Evolutionary conservation across 306 rosid species (phyloP).

Genomic region (Argentina anserina): DNA sequence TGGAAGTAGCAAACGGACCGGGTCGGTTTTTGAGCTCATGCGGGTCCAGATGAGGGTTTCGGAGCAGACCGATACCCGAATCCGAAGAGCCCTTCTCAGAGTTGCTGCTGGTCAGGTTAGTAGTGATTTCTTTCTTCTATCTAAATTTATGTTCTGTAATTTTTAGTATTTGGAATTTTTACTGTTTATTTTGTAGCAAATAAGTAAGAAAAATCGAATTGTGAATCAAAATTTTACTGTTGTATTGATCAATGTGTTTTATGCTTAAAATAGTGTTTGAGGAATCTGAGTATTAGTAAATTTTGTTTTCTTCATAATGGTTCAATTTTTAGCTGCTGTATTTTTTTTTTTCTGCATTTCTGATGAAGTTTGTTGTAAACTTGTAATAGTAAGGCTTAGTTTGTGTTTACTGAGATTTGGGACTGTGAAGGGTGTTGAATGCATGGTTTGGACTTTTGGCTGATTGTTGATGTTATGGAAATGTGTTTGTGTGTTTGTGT

Average conservation of each 20-base stretch:
- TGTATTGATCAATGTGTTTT: neutral
- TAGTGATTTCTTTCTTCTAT: neutral
- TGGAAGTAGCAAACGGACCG: constrained; percentile 38
- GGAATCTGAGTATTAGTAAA: neutral
- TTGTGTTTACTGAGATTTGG: neutral
- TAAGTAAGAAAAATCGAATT: neutral
- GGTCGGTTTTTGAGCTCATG: constrained; percentile 74
- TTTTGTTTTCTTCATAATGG: neutral
- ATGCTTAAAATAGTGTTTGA: neutral
- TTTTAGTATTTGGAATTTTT: neutral
- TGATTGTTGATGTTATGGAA: neutral
- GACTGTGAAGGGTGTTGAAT: neutral
- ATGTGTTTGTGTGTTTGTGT: constrained; percentile 31
- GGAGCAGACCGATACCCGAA: constrained; percentile 77
- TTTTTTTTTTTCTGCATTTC: neutral
- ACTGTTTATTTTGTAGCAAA: neutral
- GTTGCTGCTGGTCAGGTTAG: constrained; percentile 90
- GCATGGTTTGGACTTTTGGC: neutral
- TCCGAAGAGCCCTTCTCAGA: constrained; percentile 73
- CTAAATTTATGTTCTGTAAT: neutral
- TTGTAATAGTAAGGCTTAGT: neutral
- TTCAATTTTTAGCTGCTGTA: neutral
- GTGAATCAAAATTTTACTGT: neutral
- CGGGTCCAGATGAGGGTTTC: constrained; percentile 82
- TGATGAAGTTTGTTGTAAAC: neutral